These are phyloP conservation scores for Mucor saturninus DNA, from an alignment of 371 early-diverging fungal genomes.

Conservation along the genomic window DNA sequence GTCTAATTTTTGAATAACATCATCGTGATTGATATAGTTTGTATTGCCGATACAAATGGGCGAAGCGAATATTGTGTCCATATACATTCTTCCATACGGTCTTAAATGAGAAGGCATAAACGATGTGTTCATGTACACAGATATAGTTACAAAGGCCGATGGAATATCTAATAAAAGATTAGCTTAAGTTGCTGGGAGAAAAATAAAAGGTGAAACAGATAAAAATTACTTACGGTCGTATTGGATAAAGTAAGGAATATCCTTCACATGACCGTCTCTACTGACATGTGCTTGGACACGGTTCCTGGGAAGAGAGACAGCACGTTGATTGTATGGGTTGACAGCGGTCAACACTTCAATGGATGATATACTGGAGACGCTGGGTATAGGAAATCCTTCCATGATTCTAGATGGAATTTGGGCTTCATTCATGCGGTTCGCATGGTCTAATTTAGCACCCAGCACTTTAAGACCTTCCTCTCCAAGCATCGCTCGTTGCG, in stretches of 20 bases:
- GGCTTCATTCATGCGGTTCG: constrained; percentile 50
- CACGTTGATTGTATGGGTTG: constrained; percentile 17
- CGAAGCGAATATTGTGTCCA: constrained; percentile 53
- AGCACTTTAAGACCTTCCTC: constrained; percentile 41
- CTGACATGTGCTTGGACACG: constrained; percentile 50
- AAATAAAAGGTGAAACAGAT: background rate
- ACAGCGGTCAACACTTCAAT: constrained; percentile 53
- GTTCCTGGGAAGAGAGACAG: constrained; percentile 26
- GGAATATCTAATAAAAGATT: constrained; percentile 42
- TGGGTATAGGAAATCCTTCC: constrained; percentile 57
- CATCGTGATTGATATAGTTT: constrained; percentile 27
- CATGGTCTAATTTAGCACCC: constrained; percentile 42
- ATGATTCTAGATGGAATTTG: constrained; percentile 58
- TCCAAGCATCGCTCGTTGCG: constrained; percentile 34
- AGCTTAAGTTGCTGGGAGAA: background rate
- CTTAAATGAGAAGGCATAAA: constrained; percentile 46
- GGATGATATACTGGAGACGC: constrained; percentile 54
- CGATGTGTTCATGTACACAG: constrained; percentile 51
- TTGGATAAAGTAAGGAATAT: constrained; percentile 56
- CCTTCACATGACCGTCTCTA: constrained; percentile 25
- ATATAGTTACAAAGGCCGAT: constrained; percentile 53
- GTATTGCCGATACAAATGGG: constrained; percentile 11
- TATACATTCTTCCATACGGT: constrained; percentile 55
- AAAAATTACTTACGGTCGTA: constrained; percentile 48
- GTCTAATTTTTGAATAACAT: constrained; percentile 54